Percentiles rank a stretch among this genome's conserved stretches.
Evolutionary conservation across 176 grass and related monocot species (phyloP).

Genomic region (Lolium multiflorum): DNA sequence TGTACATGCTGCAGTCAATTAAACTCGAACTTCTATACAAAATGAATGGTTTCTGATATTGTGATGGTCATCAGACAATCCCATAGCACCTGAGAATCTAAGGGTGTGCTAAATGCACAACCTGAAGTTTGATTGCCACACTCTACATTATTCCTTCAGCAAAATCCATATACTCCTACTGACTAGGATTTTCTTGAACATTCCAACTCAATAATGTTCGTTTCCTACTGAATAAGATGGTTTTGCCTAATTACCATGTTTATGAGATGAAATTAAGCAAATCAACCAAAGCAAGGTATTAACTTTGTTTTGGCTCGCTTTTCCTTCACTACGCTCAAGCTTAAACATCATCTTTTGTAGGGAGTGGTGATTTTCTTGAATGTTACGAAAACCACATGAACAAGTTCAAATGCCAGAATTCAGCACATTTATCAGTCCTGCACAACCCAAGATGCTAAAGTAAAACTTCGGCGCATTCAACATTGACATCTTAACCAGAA

Average conservation of each 20-base stretch:
- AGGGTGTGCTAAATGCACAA: not conserved
- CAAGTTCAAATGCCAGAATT: not conserved
- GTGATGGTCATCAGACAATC: not conserved
- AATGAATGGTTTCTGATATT: not conserved
- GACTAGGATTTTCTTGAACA: not conserved
- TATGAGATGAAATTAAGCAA: not conserved
- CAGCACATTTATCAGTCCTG: not conserved
- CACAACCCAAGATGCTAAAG: not conserved
- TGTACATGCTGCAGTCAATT: not conserved
- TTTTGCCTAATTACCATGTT: not conserved
- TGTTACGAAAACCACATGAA: not conserved
- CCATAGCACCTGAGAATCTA: not conserved
- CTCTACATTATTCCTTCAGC: not conserved
- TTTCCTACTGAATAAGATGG: not conserved
- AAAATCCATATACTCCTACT: not conserved
- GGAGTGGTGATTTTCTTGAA: not conserved
- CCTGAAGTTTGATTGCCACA: not conserved
- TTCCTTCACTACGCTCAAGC: not conserved
- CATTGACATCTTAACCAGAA: not conserved
- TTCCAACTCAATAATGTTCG: not conserved
- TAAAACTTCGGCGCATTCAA: not conserved
- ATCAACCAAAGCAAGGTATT: not conserved
- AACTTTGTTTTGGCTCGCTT: not conserved
- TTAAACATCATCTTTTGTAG: not conserved
- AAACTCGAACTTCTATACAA: not conserved